Conservation (phyloP, 164 flowering plant genomes). For the Piper betle region DNA sequence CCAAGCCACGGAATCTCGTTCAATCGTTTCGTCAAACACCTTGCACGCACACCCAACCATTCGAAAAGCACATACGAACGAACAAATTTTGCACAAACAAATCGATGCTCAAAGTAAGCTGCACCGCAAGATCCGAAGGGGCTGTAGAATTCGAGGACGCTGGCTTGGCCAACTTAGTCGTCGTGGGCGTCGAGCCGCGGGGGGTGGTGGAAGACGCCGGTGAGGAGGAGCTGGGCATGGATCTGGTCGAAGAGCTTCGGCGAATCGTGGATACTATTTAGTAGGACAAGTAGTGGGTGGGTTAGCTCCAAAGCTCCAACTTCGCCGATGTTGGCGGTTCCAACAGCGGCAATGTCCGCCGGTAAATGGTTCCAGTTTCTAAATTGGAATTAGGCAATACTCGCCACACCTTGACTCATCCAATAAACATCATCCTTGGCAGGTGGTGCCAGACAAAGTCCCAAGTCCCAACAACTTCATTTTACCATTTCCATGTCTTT, state of each 20-base stretch:
- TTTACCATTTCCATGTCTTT: no score
- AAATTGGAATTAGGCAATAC: no score
- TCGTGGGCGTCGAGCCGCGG: conserved; percentile 31
- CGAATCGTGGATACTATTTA: conserved; percentile 26
- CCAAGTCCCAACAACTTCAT: no score
- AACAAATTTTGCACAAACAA: conserved; percentile 46
- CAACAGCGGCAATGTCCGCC: conserved; percentile 5
- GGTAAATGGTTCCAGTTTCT: conserved; percentile 19
- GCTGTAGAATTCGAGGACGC: conserved; percentile 33
- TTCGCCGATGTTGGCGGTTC: no score
- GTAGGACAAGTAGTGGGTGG: conserved; percentile 33
- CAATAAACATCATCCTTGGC: no score
- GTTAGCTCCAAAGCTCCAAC: conserved; percentile 11
- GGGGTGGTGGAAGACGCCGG: conserved; percentile 40
- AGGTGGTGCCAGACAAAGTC: no score
- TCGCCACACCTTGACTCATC: no score
- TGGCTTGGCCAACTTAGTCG: conserved; percentile 18
- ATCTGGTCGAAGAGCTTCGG: conserved; percentile 31
- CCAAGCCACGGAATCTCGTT: conserved; percentile 39
- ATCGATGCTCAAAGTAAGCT: conserved; percentile 39
- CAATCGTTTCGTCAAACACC: conserved; percentile 32
- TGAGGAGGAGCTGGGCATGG: conserved; percentile 37
- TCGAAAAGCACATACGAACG: conserved; percentile 45
- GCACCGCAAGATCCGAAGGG: conserved; percentile 17
- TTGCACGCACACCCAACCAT: conserved; percentile 22